Conservation (phyloP, 352 stramenopile genomes). For the Globisporangium sylvaticum region DNA sequence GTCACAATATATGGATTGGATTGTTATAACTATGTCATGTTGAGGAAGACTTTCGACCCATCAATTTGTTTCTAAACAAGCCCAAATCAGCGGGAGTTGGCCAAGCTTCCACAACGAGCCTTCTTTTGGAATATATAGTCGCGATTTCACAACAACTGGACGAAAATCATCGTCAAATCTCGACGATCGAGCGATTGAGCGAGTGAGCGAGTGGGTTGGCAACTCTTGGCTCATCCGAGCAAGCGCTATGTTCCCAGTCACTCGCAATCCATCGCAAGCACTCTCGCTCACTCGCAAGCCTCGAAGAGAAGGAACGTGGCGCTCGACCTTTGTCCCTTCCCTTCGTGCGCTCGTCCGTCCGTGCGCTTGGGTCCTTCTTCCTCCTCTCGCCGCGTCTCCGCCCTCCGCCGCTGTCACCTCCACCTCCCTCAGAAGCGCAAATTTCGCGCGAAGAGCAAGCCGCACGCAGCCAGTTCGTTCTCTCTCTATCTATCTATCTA, state of each 20-base stretch:
- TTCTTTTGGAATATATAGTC: not conserved
- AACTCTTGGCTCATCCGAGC: not conserved
- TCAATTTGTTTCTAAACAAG: too few species aligned
- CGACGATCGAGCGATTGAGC: not conserved
- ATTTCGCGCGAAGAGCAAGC: conserved; percentile 4
- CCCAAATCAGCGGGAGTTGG: too few species aligned
- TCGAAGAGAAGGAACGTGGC: not conserved
- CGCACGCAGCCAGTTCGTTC: not conserved
- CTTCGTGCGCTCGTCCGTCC: not conserved
- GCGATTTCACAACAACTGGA: not conserved
- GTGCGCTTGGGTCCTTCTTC: not conserved
- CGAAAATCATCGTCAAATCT: not conserved
- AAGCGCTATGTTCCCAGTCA: not conserved
- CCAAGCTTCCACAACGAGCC: not conserved
- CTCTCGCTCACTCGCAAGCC: too few species aligned
- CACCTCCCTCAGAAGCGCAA: not conserved
- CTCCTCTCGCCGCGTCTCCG: too few species aligned
- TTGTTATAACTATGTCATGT: not conserved
- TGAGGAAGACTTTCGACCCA: not conserved
- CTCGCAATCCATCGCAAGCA: not conserved
- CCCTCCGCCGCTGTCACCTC: not conserved
- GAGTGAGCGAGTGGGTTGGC: not conserved
- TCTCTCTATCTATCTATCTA: too few species aligned
- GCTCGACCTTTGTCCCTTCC: not conserved
- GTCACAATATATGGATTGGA: not conserved